These are phyloP conservation scores for Amphibolis antarctica DNA, from an alignment of 106 monocot genomes.

Conservation along the genomic window DNA sequence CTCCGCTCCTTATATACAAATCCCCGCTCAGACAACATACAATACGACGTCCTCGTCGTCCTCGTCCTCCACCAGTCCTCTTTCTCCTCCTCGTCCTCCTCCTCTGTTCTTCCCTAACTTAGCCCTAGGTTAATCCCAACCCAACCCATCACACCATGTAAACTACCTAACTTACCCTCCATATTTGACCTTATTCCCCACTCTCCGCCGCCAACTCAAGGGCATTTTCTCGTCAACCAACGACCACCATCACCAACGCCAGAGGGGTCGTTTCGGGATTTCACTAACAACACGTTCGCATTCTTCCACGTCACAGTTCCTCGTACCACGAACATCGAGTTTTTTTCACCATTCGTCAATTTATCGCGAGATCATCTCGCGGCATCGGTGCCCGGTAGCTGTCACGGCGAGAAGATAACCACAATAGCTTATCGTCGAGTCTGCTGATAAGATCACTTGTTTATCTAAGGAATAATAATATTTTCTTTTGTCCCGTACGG, in stretches of 20 bases:
- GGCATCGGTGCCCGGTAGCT: not conserved
- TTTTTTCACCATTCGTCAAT: not conserved
- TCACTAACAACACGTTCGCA: not conserved
- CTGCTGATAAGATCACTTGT: not conserved
- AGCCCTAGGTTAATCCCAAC: not conserved
- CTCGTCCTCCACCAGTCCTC: not conserved
- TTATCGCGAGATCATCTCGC: not conserved
- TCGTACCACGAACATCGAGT: not conserved
- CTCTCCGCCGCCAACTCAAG: not conserved
- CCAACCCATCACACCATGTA: not conserved
- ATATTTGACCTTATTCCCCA: not conserved
- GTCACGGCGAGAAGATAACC: not conserved
- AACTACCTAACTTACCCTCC: not conserved
- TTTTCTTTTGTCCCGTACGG: not conserved
- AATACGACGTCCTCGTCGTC: too few relatives aligned
- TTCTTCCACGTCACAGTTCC: not conserved
- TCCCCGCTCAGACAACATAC: not conserved
- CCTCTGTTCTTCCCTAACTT: slow-evolving; percentile 3
- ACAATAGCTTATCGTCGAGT: not conserved
- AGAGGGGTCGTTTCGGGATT: not conserved
- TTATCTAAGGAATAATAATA: not conserved
- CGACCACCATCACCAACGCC: not conserved
- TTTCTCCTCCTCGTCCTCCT: not conserved
- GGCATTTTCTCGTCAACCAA: not conserved
- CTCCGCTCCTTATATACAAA: not conserved